These are phyloP conservation scores for Apiospora arundinis DNA, from an alignment of 2,329 filamentous ascomycete genomes.

Conservation along the genomic window DNA sequence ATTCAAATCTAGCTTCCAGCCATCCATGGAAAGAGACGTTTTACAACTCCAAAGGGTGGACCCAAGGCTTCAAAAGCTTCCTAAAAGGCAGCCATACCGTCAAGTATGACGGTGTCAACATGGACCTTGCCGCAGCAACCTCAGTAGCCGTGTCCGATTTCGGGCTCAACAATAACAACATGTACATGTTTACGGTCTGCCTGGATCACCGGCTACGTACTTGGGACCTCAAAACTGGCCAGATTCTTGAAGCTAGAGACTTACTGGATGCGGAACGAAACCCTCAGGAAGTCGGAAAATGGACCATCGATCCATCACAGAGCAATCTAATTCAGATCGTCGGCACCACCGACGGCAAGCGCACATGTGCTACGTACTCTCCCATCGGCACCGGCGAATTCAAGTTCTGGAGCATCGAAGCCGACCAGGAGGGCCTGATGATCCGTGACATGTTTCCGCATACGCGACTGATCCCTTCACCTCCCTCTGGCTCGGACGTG, in stretches of 20 bases:
- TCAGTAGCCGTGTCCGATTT: slow-evolving; percentile 63
- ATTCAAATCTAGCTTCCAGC: slow-evolving; percentile 36
- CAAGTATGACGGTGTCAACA: slow-evolving; percentile 66
- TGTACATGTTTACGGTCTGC: slow-evolving; percentile 78
- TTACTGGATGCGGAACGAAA: slow-evolving; percentile 72
- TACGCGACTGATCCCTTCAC: slow-evolving; percentile 68
- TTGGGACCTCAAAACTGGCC: slow-evolving; percentile 87
- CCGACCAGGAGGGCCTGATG: slow-evolving; percentile 67
- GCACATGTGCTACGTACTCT: slow-evolving; percentile 80
- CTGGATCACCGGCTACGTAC: slow-evolving; percentile 88
- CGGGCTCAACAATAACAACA: slow-evolving; percentile 51
- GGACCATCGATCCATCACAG: slow-evolving; percentile 80
- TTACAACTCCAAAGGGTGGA: slow-evolving; percentile 77
- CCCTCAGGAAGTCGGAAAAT: slow-evolving; percentile 73
- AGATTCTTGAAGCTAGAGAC: slow-evolving; percentile 78
- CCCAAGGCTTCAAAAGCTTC: slow-evolving; percentile 68
- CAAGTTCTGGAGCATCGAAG: slow-evolving; percentile 85
- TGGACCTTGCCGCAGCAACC: slow-evolving; percentile 72
- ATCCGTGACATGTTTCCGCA: slow-evolving; percentile 76
- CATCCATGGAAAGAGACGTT: slow-evolving; percentile 73
- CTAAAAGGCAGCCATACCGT: slow-evolving; percentile 69
- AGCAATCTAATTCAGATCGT: slow-evolving; percentile 78
- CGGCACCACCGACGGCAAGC: slow-evolving; percentile 58
- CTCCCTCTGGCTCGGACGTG: slow-evolving; percentile 73
- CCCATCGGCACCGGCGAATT: slow-evolving; percentile 88